Base-by-base conservation (phyloP, 1,139 yeast genomes). In the Diutina neorugosa region DNA sequence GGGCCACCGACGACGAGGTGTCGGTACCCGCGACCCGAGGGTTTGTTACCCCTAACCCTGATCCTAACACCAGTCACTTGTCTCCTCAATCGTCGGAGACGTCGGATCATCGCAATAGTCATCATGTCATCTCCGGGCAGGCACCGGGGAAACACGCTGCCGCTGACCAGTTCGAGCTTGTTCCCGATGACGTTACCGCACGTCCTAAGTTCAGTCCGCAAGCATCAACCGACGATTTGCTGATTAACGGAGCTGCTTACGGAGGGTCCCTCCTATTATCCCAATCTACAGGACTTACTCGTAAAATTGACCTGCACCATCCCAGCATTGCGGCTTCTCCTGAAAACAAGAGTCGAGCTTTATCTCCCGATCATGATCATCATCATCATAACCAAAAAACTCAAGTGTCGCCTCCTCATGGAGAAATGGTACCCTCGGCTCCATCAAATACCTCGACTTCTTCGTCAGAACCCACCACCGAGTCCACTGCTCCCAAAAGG, bases 221-320 rank as follows among this genome's bases (percentile, higher is more conserved):
- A 51, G 65, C 67, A 54, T 68, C 73, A 0, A 60, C 65, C 1
- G 73, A 68, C 16, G 73, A 69, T 44, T 61, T 69, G 9, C 37
- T n/a, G n/a, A n/a, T 41, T 31, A 59, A 68, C 63, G 51, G 71
- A 71, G 56, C 54, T 73, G 52, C 50, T 34, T 74, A 74, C 55
- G 77, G 78, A 1, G 78, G 77, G 1, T 73, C 77, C 5, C 59
- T 74, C 41, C 64, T 73, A 50, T 60, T 74, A 12, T 74, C 78
- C 0, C 79, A 74, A 57, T 71, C 77, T 1, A 74, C 79, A 0
- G 79, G 79, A 1, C 59, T 73, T 53, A 68, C 71, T 2, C 66
- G 68, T 51, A 73, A 74, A 57, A 60, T 74, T 14, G 48, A 44
- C 12, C 37, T 31, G 37, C 37, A 11, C 37, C 37, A 11, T 9